Evolutionary conservation across 225 moss, liverwort and hornwort genomes (phyloP), one percentile per base, ranked within the genome.

Genomic region (Pleurozium schreberi): DNA sequence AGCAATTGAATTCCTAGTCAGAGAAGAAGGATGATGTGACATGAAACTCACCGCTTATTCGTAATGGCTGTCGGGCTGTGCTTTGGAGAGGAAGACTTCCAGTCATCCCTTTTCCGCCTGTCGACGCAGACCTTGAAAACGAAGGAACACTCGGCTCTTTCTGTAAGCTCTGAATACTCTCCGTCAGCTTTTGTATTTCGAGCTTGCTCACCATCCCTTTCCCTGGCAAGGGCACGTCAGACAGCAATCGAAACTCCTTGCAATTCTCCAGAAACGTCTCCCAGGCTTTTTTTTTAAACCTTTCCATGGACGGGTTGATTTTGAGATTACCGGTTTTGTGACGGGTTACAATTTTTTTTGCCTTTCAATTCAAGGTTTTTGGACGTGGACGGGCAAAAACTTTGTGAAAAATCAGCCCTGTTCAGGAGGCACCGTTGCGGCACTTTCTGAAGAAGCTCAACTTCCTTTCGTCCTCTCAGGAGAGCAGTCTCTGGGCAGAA

Each of bases 121-220:
- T 85, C 50, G 91, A 89, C 78, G 53, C 75, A 58, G 86, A 89
- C 62, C 88, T 89, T 18, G 78, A 64, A 10, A 47, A 78, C 53
- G 86, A 82, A 53, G 86, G 82, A 68, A 47, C 55, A n/a, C n/a
- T 73, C 23, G 92, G 86, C 22, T 86, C 55, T 57, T 52, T 83
- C 83, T 77, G 86, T 47, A 80, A 74, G 59, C 27, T 78, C 87
- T 89, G 92, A 53, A 94, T 92, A 28, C 87, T 83, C 84, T 87
- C 91, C 80, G 89, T 92, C 88, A 95, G 42, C 84, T 91, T 91
- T 76, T 91, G 86, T 34, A 94, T 87, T 65, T 95, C 93, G 33
- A 58, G 31, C 75, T 91, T 90, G 59, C 85, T 88, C 67, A 93
- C 91, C 55, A 89, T 76, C 36, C 36, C 86, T n/a, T 84, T 86